Percentiles rank a stretch among this genome's conserved stretches.
Conservation (phyloP, 768 basidiomycete species). For the Sistotremastrum niveocremeum region DNA sequence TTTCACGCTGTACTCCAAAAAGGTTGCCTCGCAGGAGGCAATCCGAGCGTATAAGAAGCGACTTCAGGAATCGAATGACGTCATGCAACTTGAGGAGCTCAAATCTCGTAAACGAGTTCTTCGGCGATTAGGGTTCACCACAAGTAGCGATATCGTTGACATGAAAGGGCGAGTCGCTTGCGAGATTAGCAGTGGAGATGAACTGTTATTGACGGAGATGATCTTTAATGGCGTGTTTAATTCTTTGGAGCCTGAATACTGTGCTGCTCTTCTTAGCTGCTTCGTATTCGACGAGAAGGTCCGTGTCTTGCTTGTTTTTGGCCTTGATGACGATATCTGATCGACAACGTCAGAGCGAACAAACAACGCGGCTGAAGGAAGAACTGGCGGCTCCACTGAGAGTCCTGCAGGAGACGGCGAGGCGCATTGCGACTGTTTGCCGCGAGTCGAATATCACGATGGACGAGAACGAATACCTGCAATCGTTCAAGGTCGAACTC, state of each 20-base stretch:
- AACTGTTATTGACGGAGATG: constrained; percentile 88
- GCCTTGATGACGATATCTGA: background rate
- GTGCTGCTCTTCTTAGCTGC: constrained; percentile 87
- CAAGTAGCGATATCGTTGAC: constrained; percentile 82
- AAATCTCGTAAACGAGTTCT: constrained; percentile 91
- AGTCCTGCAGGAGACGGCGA: constrained; percentile 89
- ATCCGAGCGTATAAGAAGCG: constrained; percentile 73
- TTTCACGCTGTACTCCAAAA: constrained; percentile 68
- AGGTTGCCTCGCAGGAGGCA: constrained; percentile 53
- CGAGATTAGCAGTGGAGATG: constrained; percentile 96
- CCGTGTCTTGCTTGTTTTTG: constrained; percentile 5
- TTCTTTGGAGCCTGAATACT: constrained; percentile 76
- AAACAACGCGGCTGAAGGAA: constrained; percentile 75
- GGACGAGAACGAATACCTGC: constrained; percentile 89
- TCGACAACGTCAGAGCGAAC: constrained; percentile 51
- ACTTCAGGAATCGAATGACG: constrained; percentile 81
- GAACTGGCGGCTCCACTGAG: constrained; percentile 88
- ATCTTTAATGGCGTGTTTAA: constrained; percentile 98
- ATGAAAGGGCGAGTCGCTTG: constrained; percentile 97
- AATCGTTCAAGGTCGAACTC: constrained; percentile 94
- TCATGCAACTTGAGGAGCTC: constrained; percentile 92
- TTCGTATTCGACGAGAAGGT: constrained; percentile 98
- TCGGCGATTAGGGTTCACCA: constrained; percentile 83
- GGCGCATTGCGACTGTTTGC: constrained; percentile 93
- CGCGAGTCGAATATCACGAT: constrained; percentile 84